Conservation (phyloP, 345 rosid species). For the Lenwebbia sp. region DNA sequence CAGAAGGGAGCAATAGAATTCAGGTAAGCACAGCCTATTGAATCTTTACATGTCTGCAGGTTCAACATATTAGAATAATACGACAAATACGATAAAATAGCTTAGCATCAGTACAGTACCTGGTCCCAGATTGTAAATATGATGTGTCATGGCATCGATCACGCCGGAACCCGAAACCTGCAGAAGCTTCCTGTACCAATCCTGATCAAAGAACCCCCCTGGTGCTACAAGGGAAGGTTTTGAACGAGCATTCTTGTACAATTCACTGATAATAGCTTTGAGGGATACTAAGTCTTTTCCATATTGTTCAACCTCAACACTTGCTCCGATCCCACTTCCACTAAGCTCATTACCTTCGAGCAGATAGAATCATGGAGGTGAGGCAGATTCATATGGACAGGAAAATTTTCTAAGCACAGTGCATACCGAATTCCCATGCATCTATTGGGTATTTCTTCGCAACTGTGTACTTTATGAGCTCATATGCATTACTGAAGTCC, state of each 20-base stretch:
- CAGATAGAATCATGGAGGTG: not conserved
- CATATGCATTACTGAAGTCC: slow-evolving; percentile 68
- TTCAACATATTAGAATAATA: not conserved
- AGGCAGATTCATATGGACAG: not conserved
- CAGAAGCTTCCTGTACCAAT: slow-evolving; percentile 73
- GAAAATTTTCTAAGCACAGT: not conserved
- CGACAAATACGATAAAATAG: not conserved
- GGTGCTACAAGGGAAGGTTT: slow-evolving; percentile 78
- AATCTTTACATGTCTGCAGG: not conserved
- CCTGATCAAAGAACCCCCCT: slow-evolving; percentile 78
- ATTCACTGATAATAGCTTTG: slow-evolving; percentile 37
- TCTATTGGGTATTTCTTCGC: slow-evolving; percentile 70
- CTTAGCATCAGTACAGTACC: slow-evolving; percentile 25
- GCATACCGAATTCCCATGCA: slow-evolving; percentile 94
- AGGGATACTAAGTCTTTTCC: slow-evolving; percentile 70
- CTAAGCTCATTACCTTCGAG: slow-evolving; percentile 83
- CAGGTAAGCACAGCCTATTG: not conserved
- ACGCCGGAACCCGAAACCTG: slow-evolving; percentile 57
- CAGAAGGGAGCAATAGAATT: not conserved
- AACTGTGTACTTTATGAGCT: slow-evolving; percentile 71
- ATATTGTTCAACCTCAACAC: slow-evolving; percentile 65
- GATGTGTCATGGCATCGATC: slow-evolving; percentile 68
- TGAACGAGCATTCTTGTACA: slow-evolving; percentile 35
- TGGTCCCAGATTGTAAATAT: slow-evolving; percentile 92
- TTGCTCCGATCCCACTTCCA: slow-evolving; percentile 86